These are phyloP conservation scores for Tuber indicum DNA, from an alignment of 495 filamentous ascomycete species.

Conservation along the genomic window DNA sequence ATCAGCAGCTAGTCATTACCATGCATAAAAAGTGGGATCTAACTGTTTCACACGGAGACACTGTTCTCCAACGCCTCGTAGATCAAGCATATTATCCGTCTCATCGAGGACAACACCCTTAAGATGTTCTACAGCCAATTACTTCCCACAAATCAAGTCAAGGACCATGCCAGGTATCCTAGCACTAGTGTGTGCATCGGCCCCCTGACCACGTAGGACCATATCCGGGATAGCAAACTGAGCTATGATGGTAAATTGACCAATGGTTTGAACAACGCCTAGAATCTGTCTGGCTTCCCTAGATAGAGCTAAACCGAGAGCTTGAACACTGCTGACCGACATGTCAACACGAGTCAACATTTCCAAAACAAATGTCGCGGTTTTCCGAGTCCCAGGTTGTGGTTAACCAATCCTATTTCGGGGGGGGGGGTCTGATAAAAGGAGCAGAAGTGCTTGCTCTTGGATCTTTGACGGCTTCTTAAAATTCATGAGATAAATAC, in stretches of 20 bases:
- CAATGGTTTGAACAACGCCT: slow-evolving; percentile 71
- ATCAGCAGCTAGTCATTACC: not conserved
- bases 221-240: slow-evolving; percentile 75
- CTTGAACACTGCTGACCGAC: slow-evolving; percentile 64
- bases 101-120: slow-evolving; percentile 83
- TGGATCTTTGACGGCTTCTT: slow-evolving; percentile 95
- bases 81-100: slow-evolving; percentile 92
- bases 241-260: slow-evolving; percentile 69
- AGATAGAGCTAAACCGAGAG: slow-evolving; percentile 81
- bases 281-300: slow-evolving; percentile 94
- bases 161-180: slow-evolving; percentile 93
- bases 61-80: slow-evolving; percentile 90
- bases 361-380: slow-evolving; percentile 88
- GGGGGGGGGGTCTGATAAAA: slow-evolving; percentile 73
- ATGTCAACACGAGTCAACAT: slow-evolving; percentile 79
- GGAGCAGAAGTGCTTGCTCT: slow-evolving; percentile 83
- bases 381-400: slow-evolving; percentile 97
- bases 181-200: slow-evolving; percentile 70
- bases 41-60: slow-evolving; percentile 81
- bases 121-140: slow-evolving; percentile 58
- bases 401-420: slow-evolving; percentile 94
- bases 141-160: slow-evolving; percentile 69
- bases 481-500: slow-evolving; percentile 64
- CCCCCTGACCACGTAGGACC: slow-evolving; percentile 52
- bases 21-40: slow-evolving; percentile 39